phyloP scores from a whole-genome alignment of 768 basidiomycete genomes.

The Russula lepida region DNA sequence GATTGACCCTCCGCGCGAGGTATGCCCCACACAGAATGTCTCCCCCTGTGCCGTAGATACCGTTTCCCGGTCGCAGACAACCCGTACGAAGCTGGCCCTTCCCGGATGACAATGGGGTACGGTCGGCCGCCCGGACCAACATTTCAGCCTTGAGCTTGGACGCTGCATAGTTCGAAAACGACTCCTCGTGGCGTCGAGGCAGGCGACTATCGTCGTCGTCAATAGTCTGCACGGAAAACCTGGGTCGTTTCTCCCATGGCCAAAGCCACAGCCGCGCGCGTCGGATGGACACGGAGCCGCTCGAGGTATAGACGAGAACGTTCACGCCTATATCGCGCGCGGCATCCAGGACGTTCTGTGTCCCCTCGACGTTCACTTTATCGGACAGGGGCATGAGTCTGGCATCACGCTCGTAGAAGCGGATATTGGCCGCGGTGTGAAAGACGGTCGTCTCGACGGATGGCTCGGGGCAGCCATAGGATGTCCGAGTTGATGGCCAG shows the following conservation, averaged over 20 bases:
- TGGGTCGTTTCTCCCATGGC: conserved; percentile 64
- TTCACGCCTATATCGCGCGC: conserved; percentile 46
- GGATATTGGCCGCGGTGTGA: conserved; percentile 71
- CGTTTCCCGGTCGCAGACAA: conserved; percentile 71
- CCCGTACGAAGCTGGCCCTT: conserved; percentile 48
- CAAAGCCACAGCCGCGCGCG: conserved; percentile 56
- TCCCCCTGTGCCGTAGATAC: conserved; percentile 66
- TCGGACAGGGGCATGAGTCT: conserved; percentile 46
- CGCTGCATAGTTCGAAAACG: conserved; percentile 73
- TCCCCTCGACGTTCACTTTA: conserved; percentile 58
- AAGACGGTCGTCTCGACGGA: conserved; percentile 49
- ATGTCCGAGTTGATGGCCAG: conserved; percentile 45
- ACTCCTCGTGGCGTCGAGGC: conserved; percentile 49
- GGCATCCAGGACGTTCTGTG: conserved; percentile 56
- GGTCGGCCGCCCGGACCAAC: conserved; percentile 37
- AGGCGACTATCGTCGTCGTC: conserved; percentile 48
- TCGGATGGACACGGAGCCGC: conserved; percentile 53
- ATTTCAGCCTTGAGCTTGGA: conserved; percentile 55
- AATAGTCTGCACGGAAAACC: conserved; percentile 51
- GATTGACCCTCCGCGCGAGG: conserved; percentile 49
- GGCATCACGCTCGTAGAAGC: conserved; percentile 60
- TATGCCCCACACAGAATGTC: conserved; percentile 61
- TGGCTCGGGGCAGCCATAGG: not conserved
- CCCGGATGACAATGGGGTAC: conserved; percentile 27
- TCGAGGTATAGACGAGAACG: conserved; percentile 64